A percentile compares a stretch with the other conserved stretches of the same genome.
phyloP scores from a whole-genome alignment of 345 rosid genomes.

The Eucalyptus tenuipes region DNA sequence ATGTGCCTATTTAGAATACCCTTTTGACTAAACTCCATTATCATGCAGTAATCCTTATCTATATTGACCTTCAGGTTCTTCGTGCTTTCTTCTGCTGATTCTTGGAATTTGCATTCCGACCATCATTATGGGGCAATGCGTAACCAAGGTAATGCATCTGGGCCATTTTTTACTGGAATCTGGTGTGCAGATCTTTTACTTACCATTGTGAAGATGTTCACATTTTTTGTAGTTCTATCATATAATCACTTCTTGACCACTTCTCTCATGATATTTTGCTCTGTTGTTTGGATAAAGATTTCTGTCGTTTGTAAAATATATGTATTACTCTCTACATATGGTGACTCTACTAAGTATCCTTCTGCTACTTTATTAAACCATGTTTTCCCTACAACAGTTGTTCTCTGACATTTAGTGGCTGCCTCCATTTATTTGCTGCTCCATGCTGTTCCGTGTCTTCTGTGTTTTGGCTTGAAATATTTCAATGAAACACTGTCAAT shows the following conservation, averaged over 20 bases:
- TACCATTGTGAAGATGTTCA: background rate
- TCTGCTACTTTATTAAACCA: background rate
- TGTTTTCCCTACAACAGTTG: background rate
- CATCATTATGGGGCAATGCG: background rate
- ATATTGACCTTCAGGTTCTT: background rate
- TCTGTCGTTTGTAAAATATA: background rate
- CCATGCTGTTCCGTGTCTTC: background rate
- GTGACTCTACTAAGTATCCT: background rate
- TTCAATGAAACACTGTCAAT: background rate
- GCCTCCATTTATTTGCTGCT: background rate
- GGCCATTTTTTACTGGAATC: background rate
- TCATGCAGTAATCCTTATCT: background rate
- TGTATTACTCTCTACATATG: background rate
- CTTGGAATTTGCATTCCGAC: background rate
- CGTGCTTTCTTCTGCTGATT: background rate
- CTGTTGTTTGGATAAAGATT: background rate
- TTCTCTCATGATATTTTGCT: background rate
- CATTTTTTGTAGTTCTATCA: background rate
- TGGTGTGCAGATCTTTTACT: background rate
- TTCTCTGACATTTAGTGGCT: background rate
- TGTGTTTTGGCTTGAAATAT: background rate
- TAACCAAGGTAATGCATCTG: background rate
- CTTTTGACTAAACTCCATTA: background rate
- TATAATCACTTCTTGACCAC: background rate
- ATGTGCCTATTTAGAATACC: background rate